Conservation (phyloP, 371 early-diverging fungal genomes). For the Rhizopus stolonifer region DNA sequence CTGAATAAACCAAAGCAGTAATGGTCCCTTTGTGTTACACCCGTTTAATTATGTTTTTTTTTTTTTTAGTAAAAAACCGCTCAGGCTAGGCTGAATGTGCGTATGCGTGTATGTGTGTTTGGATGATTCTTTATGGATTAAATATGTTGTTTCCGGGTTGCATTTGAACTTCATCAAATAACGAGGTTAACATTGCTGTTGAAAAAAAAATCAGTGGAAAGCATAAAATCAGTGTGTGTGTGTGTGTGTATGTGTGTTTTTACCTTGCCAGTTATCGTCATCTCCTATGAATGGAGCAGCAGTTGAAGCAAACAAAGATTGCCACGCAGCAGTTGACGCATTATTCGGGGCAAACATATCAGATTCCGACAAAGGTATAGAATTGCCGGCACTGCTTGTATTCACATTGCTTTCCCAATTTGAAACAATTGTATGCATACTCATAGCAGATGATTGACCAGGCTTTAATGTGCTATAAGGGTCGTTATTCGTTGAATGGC, state of each 20-base stretch:
- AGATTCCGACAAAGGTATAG: not conserved
- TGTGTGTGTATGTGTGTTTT: not conserved
- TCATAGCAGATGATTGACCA: slow-evolving; percentile 23
- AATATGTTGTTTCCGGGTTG: not conserved
- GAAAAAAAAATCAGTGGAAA: not conserved
- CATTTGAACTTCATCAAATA: slow-evolving; percentile 18
- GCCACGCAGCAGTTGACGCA: slow-evolving; percentile 27
- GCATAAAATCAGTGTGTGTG: not conserved
- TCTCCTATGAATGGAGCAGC: slow-evolving; percentile 25
- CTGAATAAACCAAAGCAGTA: too few relatives aligned
- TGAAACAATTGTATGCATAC: slow-evolving; percentile 27
- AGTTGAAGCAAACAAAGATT: slow-evolving; percentile 24
- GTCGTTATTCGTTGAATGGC: not conserved
- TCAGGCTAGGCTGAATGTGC: too few relatives aligned
- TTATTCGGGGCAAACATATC: not conserved
- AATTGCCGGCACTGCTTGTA: not conserved
- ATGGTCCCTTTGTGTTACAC: too few relatives aligned
- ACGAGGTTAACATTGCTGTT: slow-evolving; percentile 11
- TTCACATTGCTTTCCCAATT: slow-evolving; percentile 14
- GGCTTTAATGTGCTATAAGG: not conserved
- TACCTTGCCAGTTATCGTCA: slow-evolving; percentile 25
- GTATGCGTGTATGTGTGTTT: too few relatives aligned
- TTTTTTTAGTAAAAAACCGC: too few relatives aligned
- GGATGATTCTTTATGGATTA: too few relatives aligned
- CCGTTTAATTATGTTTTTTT: too few relatives aligned